Conservation (phyloP, 176 grass and related monocot genomes). For the Metroxylon sagu region DNA sequence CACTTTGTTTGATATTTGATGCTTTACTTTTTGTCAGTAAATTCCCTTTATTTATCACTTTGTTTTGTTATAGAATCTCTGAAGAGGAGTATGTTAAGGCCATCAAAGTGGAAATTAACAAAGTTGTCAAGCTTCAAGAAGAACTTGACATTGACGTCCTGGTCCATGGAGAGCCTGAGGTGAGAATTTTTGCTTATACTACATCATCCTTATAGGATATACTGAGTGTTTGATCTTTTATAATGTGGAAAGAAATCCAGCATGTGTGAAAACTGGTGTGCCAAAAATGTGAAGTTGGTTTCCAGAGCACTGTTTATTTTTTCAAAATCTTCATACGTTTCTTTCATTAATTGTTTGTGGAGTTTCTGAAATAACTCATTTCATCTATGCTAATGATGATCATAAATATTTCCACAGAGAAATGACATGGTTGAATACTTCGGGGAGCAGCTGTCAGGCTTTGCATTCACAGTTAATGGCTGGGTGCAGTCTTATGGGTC, state of each 20-base stretch:
- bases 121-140: slow-evolving; percentile 93
- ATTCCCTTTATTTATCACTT: not conserved
- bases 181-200: slow-evolving; percentile 7
- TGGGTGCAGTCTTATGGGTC: slow-evolving; percentile 99
- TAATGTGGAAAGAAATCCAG: no score
- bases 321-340: not conserved
- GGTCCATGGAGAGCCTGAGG: slow-evolving; percentile 96
- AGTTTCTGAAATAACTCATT: no score
- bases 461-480: slow-evolving; percentile 92
- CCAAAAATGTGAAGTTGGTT: no score
- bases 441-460: slow-evolving; percentile 90
- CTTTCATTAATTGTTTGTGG: slow-evolving; percentile 1
- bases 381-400: no score
- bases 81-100: slow-evolving; percentile 67
- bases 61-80: slow-evolving; percentile 36
- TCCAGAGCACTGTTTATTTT: not conserved
- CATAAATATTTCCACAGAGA: slow-evolving; percentile 37
- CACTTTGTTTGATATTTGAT: no score
- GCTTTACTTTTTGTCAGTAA: not conserved
- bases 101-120: slow-evolving; percentile 89
- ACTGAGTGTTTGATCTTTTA: no score
- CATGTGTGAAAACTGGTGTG: no score
- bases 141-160: slow-evolving; percentile 98
- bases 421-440: slow-evolving; percentile 99
- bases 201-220: no score